Evolutionary conservation across 441 rosid genomes (phyloP), one percentile per base, ranked within the genome.

Genomic region (Adansonia madagascariensis): DNA sequence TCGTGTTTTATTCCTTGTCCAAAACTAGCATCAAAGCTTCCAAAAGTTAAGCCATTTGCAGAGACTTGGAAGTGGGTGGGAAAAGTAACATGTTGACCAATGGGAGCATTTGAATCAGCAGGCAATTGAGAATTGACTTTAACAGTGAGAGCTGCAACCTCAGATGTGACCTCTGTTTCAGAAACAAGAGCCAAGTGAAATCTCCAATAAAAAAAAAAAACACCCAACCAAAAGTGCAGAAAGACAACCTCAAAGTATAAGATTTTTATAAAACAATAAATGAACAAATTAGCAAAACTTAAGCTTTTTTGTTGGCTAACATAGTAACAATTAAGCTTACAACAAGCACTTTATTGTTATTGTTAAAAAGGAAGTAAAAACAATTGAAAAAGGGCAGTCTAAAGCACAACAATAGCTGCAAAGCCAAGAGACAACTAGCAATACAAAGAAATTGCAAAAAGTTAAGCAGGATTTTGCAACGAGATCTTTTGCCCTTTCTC

Each of bases 31-130:
- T 82, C 94, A 79, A 95, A 92, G 83, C 97, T 95, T 85, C 99
- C 99, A 89, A 95, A 95, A 66, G 90, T 89, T 78, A 93, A 84
- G 55, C 92, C 94, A 84, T 83, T 90, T 80, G 89, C 89, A n/a
- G 92, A 85, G 44, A 85, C 94, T 81, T 87, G 87, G 82, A 93
- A 90, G 88, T 92, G 97, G 80, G 84, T 79, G 3, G 98, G 98
- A 79, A 95, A 95, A 73, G 88, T 93, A 39, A 95, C 97, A 64
- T 89, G 92, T 17, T 84, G 88, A 75, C 89, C 87, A 79, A 84
- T 85, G 60, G 83, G 75, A 77, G 70, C 79, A 81, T 78, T 69
- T 80, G 89, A 78, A 79, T 81, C 78, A 44, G 82, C 80, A 77
- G 60, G 81, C 64, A 80, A 73, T 57, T 74, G 78, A 71, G 88